phyloP scores from a whole-genome alignment of 345 rosid species.

The Corchorus olitorius region DNA sequence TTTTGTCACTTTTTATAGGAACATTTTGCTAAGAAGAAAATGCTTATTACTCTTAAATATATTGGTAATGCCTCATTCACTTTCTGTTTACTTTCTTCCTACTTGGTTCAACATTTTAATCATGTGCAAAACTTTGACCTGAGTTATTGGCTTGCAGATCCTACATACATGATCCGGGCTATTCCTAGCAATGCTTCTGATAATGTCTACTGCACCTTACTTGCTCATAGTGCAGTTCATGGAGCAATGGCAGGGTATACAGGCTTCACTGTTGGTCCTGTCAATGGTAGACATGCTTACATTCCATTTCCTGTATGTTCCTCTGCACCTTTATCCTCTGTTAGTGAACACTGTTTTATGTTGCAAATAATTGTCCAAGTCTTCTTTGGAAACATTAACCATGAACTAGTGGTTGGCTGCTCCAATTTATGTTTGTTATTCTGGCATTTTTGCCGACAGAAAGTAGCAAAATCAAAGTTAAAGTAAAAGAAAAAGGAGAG shows the following conservation, averaged over 20 bases:
- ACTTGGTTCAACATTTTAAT: conserved; percentile 1
- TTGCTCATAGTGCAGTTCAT: conserved; percentile 86
- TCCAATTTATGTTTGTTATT: not conserved
- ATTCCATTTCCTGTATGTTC: conserved; percentile 67
- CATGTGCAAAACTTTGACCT: conserved; percentile 16
- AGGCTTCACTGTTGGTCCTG: conserved; percentile 79
- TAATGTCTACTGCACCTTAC: conserved; percentile 88
- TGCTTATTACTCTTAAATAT: conserved; percentile 76
- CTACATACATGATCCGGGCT: conserved; percentile 90
- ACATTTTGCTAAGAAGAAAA: conserved; percentile 50
- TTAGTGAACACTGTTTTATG: not conserved
- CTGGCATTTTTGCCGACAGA: not conserved
- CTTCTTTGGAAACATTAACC: not conserved
- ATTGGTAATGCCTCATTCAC: conserved; percentile 48
- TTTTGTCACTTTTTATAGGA: conserved; percentile 41
- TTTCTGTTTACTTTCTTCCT: not conserved
- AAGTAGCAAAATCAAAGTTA: not conserved
- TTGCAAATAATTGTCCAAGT: not conserved
- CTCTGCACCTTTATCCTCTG: conserved; percentile 13
- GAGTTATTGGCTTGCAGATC: conserved; percentile 52
- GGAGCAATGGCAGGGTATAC: conserved; percentile 95
- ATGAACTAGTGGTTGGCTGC: not conserved
- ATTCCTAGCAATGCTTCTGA: conserved; percentile 83
- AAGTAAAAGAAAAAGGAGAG: not conserved
- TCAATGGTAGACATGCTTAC: conserved; percentile 80